Conservation (phyloP, 2,329 filamentous ascomycete genomes). For the Chalara sp. region DNA sequence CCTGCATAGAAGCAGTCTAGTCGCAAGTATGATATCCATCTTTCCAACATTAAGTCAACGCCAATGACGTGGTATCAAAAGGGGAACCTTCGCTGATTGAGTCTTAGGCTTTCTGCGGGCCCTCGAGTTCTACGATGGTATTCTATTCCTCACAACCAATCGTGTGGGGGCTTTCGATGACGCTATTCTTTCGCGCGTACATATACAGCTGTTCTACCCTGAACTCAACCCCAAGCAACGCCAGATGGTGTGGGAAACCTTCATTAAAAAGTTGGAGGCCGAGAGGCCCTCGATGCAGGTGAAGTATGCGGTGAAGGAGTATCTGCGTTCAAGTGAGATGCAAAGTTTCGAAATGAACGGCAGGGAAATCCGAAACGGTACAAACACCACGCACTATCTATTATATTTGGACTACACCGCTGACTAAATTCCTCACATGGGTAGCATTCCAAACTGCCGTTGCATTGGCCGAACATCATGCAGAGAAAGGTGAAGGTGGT, state of each 20-base stretch:
- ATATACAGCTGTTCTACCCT: slow-evolving; percentile 23
- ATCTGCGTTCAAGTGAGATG: slow-evolving; percentile 1
- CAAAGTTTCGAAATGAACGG: slow-evolving; percentile 5
- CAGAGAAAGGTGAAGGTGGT: neutral
- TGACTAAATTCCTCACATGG: neutral
- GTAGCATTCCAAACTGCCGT: neutral
- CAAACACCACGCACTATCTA: no score
- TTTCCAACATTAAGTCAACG: no score
- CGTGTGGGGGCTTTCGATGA: slow-evolving; percentile 23
- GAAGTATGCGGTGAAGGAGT: slow-evolving; percentile 1
- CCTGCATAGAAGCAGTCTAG: slow-evolving; percentile 26
- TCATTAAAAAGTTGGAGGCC: slow-evolving; percentile 5
- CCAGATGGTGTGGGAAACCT: slow-evolving; percentile 18
- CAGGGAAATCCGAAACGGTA: slow-evolving; percentile 9
- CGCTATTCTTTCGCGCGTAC: slow-evolving; percentile 24
- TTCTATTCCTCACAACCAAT: no score
- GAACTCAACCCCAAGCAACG: slow-evolving; percentile 14
- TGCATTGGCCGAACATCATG: neutral
- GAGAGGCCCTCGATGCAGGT: neutral
- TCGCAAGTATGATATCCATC: neutral
- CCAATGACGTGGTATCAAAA: no score
- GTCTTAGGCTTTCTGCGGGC: slow-evolving; percentile 29
- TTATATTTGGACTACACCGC: neutral
- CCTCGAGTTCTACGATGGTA: slow-evolving; percentile 34
- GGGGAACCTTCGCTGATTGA: no score